Percentiles rank a stretch among this genome's conserved stretches.
phyloP scores from a whole-genome alignment of 2,329 filamentous ascomycete genomes.

The Neophaeococcomyces mojaviensis region DNA sequence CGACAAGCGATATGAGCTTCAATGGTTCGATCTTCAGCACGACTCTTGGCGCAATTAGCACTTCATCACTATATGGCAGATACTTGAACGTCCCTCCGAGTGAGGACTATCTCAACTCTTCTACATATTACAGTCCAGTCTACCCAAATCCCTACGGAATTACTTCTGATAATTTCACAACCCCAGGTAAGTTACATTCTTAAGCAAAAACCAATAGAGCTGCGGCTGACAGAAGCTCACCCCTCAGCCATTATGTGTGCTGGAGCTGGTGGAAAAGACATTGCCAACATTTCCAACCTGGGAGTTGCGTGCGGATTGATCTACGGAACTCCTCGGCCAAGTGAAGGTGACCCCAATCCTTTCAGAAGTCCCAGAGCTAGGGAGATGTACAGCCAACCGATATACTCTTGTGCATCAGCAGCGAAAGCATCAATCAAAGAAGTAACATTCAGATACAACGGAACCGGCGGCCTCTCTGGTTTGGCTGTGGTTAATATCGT shows the following conservation, averaged over 20 bases:
- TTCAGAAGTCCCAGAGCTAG: too few relatives aligned
- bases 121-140: background rate
- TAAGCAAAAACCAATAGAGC: too few relatives aligned
- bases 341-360: too few relatives aligned
- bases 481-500: too few relatives aligned
- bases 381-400: too few relatives aligned
- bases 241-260: conserved; percentile 28
- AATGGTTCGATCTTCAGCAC: too few relatives aligned
- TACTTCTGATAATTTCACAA: conserved; percentile 21
- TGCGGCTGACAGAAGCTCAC: too few relatives aligned
- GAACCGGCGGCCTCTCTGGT: background rate
- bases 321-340: conserved; percentile 34
- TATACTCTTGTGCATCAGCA: conserved; percentile 38
- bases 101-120: background rate
- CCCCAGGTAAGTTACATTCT: too few relatives aligned
- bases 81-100: too few relatives aligned
- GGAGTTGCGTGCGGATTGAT: conserved; percentile 35
- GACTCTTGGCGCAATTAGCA: too few relatives aligned
- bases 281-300: conserved; percentile 38
- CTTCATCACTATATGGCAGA: too few relatives aligned
- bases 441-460: conserved; percentile 38
- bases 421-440: conserved; percentile 40
- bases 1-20: background rate
- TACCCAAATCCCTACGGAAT: conserved; percentile 27
- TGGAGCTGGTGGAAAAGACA: conserved; percentile 26